These are phyloP conservation scores for Salisapilia sapeloensis DNA, from an alignment of 352 stramenopile species.

Conservation along the genomic window DNA sequence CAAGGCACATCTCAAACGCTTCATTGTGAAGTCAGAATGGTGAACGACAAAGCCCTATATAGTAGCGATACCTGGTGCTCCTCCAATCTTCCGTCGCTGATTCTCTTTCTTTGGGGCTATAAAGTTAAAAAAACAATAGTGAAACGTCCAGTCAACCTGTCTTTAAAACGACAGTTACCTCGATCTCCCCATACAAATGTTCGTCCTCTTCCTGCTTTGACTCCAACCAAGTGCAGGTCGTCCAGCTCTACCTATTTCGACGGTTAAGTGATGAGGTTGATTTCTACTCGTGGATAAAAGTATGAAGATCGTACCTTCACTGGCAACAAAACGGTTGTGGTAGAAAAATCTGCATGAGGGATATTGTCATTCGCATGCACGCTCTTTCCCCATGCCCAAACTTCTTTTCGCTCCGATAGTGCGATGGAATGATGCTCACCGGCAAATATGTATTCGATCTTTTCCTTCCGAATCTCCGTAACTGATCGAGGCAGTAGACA, in stretches of 20 bases:
- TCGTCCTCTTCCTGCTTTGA: conserved; percentile 29
- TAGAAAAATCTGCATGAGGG: conserved; percentile 16
- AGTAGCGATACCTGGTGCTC: conserved; percentile 19
- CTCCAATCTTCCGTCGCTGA: conserved; percentile 16
- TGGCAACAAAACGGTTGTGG: conserved; percentile 30
- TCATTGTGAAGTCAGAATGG: not conserved
- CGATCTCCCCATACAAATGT: conserved; percentile 69
- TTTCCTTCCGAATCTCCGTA: conserved; percentile 41
- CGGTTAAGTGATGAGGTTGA: not conserved
- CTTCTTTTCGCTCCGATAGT: conserved; percentile 27
- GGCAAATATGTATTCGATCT: conserved; percentile 37
- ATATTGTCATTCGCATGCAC: conserved; percentile 34
- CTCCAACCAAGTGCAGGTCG: conserved; percentile 30
- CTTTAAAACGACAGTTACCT: conserved; percentile 18
- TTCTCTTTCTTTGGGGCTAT: conserved; percentile 7
- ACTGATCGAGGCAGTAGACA: conserved; percentile 30
- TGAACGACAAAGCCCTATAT: too few relatives aligned
- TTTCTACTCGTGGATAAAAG: too few relatives aligned
- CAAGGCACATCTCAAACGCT: conserved; percentile 34
- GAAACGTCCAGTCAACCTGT: too few relatives aligned
- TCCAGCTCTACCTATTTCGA: conserved; percentile 20
- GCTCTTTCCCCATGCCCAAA: conserved; percentile 68
- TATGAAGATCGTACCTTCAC: conserved; percentile 13
- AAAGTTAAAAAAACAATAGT: conserved; percentile 1
- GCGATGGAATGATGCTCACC: conserved; percentile 53